Base-by-base conservation (phyloP, 2,329 filamentous ascomycete genomes). In the Aureobasidium melanogenum region DNA sequence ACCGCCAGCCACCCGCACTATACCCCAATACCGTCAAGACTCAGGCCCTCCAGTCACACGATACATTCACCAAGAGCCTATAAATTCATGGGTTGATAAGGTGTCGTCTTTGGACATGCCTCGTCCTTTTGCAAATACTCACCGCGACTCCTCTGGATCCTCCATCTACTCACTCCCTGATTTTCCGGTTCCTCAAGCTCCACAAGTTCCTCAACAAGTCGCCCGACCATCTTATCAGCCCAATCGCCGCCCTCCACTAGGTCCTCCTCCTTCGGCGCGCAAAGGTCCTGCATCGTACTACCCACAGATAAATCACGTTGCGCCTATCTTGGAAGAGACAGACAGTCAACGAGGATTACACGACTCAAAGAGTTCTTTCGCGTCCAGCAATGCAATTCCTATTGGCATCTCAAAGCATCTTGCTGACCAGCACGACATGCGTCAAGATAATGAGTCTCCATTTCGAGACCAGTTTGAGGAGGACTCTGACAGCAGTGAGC, bases 331-430 rank as follows among this genome's bases (percentile, higher is more conserved):
- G 3, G 78, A 80, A 68, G 78, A 80, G 64, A 72, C 75, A 6
- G 77, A 78, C 55, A 69, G 66, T 61, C 41, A 63, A 19, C 62
- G 66, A 28, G 64, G 64, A 19, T 66, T 67, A 50, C 57, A 60
- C 24, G 69, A 69, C 44, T 76, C 74, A 14, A 71, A 71, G 36
- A 73, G 72, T 14, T 79, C 77, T 1, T 79, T 74, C 61, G 77
- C 77, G 19, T 80, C 78, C 26, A 80, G 77, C 64, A 79, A 76
- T 63, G 77, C 77, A 0, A 79, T 80, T 41, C 77, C 78, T 0
- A 72, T 73, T 28, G 70, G 74, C 43, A 68, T 69, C 3, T 70
- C 74, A 6, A 46, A 56, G 6, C 63, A 70, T 38, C 72, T 71
- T 55, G 43, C 39, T 12, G 32, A 54, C 14, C 41, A 60, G 28